phyloP scores from a whole-genome alignment of 2,329 filamentous ascomycete species.

The Akanthomyces uredinophilus region DNA sequence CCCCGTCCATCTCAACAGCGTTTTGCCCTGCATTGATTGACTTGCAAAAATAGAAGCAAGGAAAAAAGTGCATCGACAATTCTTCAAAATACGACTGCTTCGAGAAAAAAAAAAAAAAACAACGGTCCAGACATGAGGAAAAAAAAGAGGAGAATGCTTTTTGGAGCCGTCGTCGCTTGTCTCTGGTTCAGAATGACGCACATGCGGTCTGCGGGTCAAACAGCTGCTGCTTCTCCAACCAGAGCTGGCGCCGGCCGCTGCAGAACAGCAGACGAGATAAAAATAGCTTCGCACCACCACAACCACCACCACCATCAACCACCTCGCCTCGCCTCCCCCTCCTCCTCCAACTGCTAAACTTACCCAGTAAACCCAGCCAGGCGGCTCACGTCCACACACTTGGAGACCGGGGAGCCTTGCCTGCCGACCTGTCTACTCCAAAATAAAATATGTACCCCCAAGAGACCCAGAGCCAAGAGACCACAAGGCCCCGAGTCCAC shows the following conservation, averaged over 20 bases:
- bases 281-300: background rate
- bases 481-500: background rate
- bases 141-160: background rate
- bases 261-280: slow-evolving; percentile 1
- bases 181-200: background rate
- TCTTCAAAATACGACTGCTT: background rate
- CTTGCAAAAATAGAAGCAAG: background rate
- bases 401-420: background rate
- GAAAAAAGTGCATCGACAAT: no score
- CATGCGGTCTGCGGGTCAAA: background rate
- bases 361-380: background rate
- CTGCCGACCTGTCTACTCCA: background rate
- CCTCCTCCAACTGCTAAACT: background rate
- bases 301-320: background rate
- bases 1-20: background rate
- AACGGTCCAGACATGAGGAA: background rate
- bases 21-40: background rate
- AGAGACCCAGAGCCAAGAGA: background rate
- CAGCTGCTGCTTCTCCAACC: slow-evolving; percentile 1
- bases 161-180: background rate
- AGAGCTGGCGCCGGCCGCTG: background rate
- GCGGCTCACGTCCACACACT: slow-evolving; percentile 1
- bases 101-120: background rate
- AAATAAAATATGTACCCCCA: background rate
- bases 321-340: background rate